Conservation (phyloP, 163 green algal species). For the Coccomyxa subellipsoidea region DNA sequence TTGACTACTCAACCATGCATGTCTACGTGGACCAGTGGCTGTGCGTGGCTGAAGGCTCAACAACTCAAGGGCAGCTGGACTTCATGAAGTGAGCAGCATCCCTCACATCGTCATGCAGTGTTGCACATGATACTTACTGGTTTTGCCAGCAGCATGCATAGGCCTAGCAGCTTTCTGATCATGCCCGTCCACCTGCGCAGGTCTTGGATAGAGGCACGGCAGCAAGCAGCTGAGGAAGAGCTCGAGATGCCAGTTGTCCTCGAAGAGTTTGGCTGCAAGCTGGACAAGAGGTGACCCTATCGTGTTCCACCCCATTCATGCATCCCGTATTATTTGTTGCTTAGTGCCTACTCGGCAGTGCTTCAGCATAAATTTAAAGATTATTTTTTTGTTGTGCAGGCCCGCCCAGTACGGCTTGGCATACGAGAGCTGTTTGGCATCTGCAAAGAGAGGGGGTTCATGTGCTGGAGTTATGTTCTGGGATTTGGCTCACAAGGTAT, state of each 20-base stretch:
- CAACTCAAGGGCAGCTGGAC: slow-evolving; percentile 6
- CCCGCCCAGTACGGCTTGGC: slow-evolving; percentile 3
- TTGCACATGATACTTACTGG: neutral
- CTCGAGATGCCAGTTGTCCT: slow-evolving; percentile 19
- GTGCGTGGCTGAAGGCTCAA: slow-evolving; percentile 12
- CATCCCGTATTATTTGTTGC: no score
- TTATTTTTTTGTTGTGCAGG: neutral
- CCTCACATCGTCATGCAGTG: neutral
- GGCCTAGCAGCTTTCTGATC: no score
- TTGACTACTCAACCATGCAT: slow-evolving; percentile 43
- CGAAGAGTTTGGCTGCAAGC: slow-evolving; percentile 21
- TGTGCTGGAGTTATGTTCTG: slow-evolving; percentile 21
- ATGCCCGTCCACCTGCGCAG: neutral
- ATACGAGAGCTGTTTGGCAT: slow-evolving; percentile 16
- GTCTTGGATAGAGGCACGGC: slow-evolving; percentile 6
- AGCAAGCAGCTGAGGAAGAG: slow-evolving; percentile 18
- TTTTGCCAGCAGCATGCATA: no score
- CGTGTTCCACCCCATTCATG: no score
- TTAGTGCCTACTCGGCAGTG: neutral
- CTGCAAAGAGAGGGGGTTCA: slow-evolving; percentile 9
- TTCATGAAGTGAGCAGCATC: slow-evolving; percentile 11
- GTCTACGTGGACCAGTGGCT: slow-evolving; percentile 44
- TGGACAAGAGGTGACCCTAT: slow-evolving; percentile 3
- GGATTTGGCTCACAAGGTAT: slow-evolving; percentile 14
- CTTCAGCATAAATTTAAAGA: neutral